Evolutionary conservation across 2,329 filamentous ascomycete species (phyloP).

Genomic region (Neofusicoccum umdonicola): DNA sequence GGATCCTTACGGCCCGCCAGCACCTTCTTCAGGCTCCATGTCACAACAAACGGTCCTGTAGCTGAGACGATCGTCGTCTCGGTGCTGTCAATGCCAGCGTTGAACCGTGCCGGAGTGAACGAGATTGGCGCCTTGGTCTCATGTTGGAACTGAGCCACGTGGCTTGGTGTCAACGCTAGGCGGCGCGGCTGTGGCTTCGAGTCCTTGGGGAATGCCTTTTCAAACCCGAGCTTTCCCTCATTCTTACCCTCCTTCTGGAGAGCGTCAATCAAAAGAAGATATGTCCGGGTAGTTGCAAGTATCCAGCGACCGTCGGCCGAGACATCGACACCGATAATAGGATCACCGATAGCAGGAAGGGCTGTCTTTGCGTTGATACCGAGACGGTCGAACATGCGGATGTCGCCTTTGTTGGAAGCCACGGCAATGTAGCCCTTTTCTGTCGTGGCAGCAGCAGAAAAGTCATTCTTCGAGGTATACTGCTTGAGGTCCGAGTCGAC

Average conservation of each 20-base stretch:
- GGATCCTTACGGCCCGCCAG: slow-evolving; percentile 77
- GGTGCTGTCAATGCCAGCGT: slow-evolving; percentile 73
- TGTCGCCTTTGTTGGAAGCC: slow-evolving; percentile 95
- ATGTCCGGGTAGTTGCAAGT: slow-evolving; percentile 88
- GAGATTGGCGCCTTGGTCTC: slow-evolving; percentile 83
- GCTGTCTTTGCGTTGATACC: slow-evolving; percentile 98
- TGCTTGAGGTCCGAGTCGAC: slow-evolving; percentile 93
- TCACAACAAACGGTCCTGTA: slow-evolving; percentile 93
- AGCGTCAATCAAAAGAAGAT: slow-evolving; percentile 88
- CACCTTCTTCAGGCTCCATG: slow-evolving; percentile 93
- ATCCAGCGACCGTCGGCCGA: slow-evolving; percentile 96
- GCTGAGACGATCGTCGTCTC: slow-evolving; percentile 97
- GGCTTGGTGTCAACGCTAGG: slow-evolving; percentile 81
- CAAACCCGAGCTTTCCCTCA: slow-evolving; percentile 95
- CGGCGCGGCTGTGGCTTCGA: slow-evolving; percentile 90
- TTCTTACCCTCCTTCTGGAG: slow-evolving; percentile 92
- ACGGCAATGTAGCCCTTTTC: slow-evolving; percentile 97
- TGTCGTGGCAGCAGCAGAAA: slow-evolving; percentile 89
- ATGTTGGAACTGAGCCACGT: slow-evolving; percentile 96
- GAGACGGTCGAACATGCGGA: slow-evolving; percentile 91
- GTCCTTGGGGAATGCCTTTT: slow-evolving; percentile 88
- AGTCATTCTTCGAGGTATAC: slow-evolving; percentile 95
- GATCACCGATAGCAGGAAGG: slow-evolving; percentile 90
- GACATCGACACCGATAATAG: slow-evolving; percentile 91
- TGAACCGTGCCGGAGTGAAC: slow-evolving; percentile 93